Conservation (phyloP, 331 rosid genomes). For the Acacia pycnantha region DNA sequence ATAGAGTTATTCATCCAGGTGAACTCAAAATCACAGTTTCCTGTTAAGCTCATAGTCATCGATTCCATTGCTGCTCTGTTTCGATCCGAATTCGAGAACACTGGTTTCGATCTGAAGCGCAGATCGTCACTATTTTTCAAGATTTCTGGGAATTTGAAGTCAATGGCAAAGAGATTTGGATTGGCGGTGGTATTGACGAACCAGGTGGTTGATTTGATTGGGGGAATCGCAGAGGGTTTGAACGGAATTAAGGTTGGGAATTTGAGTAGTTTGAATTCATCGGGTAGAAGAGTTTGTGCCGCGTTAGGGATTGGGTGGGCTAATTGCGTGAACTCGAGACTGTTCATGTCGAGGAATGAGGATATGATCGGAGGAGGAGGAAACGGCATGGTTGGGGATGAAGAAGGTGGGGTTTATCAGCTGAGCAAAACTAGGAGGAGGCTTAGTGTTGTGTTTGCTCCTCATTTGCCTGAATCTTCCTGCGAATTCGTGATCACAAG, state of each 20-base stretch:
- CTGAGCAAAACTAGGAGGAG: conserved; percentile 41
- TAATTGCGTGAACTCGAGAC: conserved; percentile 78
- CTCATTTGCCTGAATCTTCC: conserved; percentile 68
- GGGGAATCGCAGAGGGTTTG: conserved; percentile 31
- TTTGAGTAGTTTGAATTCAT: conserved; percentile 44
- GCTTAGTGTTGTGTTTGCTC: conserved; percentile 71
- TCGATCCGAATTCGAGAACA: conserved; percentile 42
- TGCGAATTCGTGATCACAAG: conserved; percentile 49
- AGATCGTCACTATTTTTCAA: conserved; percentile 69
- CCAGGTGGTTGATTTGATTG: conserved; percentile 78
- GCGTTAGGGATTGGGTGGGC: conserved; percentile 88
- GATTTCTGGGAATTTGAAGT: conserved; percentile 66
- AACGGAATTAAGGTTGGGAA: conserved; percentile 69
- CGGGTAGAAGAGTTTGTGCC: conserved; percentile 68
- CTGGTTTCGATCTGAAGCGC: conserved; percentile 49
- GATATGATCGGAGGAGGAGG: conserved; percentile 33
- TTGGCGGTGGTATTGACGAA: conserved; percentile 74
- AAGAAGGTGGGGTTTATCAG: conserved; percentile 13
- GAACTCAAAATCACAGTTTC: conserved; percentile 30
- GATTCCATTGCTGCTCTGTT: conserved; percentile 50
- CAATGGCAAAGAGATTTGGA: conserved; percentile 53
- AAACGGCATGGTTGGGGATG: neutral
- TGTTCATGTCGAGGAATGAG: conserved; percentile 63
- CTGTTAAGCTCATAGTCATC: conserved; percentile 48
- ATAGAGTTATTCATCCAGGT: conserved; percentile 42